Conservation (phyloP, 176 grass and related monocot species). For the Phyllostachys edulis region DNA sequence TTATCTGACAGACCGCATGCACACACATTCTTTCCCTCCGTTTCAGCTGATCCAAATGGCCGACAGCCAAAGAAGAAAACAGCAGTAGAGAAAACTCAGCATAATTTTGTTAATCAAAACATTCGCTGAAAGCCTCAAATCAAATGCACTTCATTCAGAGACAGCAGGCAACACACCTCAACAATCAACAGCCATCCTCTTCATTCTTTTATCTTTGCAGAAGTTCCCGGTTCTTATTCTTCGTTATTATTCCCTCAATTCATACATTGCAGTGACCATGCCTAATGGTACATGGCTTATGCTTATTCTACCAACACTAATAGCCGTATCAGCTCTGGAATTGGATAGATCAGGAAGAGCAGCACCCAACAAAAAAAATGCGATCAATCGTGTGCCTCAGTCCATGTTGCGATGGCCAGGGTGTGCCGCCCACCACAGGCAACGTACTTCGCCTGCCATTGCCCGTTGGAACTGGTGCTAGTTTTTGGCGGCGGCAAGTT, state of each 20-base stretch:
- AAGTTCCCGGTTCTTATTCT: conserved; percentile 22
- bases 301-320: conserved; percentile 16
- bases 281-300: conserved; percentile 14
- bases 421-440: conserved; percentile 97
- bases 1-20: not conserved
- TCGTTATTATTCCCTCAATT: not conserved
- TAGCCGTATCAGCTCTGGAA: not conserved
- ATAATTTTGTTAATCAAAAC: not conserved
- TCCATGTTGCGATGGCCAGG: conserved; percentile 73
- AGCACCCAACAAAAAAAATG: not conserved
- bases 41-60: not conserved
- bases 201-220: not conserved
- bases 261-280: conserved; percentile 4
- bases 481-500: conserved; percentile 53
- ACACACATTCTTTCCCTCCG: not conserved
- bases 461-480: conserved; percentile 29
- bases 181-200: not conserved
- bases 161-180: not conserved
- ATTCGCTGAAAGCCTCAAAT: not conserved
- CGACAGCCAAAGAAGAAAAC: not conserved
- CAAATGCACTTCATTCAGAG: not conserved
- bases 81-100: not conserved
- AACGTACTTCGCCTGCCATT: conserved; percentile 74
- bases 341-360: not conserved
- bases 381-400: conserved; percentile 36